Evolutionary conservation across 306 rosid species (phyloP).

Genomic region (Adenanthera pavonina): DNA sequence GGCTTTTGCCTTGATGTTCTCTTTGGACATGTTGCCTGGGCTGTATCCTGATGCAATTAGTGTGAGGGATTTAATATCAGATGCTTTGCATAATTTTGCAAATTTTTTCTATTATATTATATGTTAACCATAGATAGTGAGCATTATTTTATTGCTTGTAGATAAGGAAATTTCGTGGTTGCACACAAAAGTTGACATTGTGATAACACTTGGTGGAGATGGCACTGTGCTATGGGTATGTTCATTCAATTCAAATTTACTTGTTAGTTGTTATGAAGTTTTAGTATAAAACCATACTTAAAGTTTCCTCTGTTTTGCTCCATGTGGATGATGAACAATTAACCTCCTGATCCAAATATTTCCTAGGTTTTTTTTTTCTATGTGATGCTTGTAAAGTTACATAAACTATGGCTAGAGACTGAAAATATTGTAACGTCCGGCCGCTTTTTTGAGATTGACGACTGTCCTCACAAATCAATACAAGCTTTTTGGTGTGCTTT

Average conservation of each 20-base stretch:
- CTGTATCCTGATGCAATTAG: slow-evolving; percentile 26
- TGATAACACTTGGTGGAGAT: slow-evolving; percentile 96
- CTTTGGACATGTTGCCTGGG: slow-evolving; percentile 4
- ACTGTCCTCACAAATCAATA: too few species aligned
- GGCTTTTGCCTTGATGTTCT: slow-evolving; percentile 29
- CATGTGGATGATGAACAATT: background rate
- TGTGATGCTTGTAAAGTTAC: slow-evolving; percentile 27
- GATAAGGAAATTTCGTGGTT: slow-evolving; percentile 67
- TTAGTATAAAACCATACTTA: slow-evolving; percentile 3
- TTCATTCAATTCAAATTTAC: slow-evolving; percentile 37
- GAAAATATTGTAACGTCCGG: too few species aligned
- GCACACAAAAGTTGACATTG: slow-evolving; percentile 90
- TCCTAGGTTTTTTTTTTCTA: slow-evolving; percentile 8
- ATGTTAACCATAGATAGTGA: background rate
- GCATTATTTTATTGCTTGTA: slow-evolving; percentile 45
- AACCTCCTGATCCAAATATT: background rate
- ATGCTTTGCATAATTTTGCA: background rate
- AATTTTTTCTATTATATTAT: background rate
- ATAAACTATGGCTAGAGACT: slow-evolving; percentile 26
- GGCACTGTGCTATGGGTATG: slow-evolving; percentile 98
- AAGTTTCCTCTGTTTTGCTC: slow-evolving; percentile 11
- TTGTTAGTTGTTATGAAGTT: slow-evolving; percentile 24
- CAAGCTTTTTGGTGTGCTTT: too few species aligned
- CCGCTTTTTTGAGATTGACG: too few species aligned
- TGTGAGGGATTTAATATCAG: background rate